Conservation (phyloP, 257 asterid species). For the Nyctanthes arbortristis region DNA sequence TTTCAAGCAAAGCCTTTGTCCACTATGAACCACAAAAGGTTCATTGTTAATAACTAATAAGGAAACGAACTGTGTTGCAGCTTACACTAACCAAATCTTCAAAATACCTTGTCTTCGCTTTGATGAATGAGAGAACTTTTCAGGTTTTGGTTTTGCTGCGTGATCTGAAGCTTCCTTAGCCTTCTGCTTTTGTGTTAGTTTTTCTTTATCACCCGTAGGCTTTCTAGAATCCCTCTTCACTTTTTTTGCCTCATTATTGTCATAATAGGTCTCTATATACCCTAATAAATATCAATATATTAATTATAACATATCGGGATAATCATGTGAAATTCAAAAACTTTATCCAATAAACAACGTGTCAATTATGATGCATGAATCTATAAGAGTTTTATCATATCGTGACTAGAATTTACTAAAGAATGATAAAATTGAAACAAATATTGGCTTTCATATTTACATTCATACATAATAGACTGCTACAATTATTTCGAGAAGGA, state of each 20-base stretch:
- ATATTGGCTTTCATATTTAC: too few relatives aligned
- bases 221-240: conserved; percentile 44
- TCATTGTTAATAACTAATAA: conserved; percentile 18
- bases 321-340: too few relatives aligned
- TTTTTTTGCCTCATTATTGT: conserved; percentile 40
- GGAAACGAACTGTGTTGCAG: conserved; percentile 15
- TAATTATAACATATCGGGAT: too few relatives aligned
- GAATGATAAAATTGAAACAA: too few relatives aligned
- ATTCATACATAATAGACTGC: too few relatives aligned
- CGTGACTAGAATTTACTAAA: too few relatives aligned
- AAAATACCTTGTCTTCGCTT: conserved; percentile 63
- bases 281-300: too few relatives aligned
- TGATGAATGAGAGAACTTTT: conserved; percentile 78
- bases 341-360: too few relatives aligned
- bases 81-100: conserved; percentile 16
- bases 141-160: conserved; percentile 49
- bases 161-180: conserved; percentile 47
- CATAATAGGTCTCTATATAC: too few relatives aligned
- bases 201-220: conserved; percentile 46
- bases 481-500: too few relatives aligned
- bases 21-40: conserved; percentile 43
- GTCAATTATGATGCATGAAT: too few relatives aligned
- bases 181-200: conserved; percentile 53
- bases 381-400: too few relatives aligned
- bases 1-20: conserved; percentile 68